Evolutionary conservation across 129 eudicot genomes (phyloP).

Genomic region (Daucus carota): DH1_v3.0 NC_030384.2:40078001-40078500

Average conservation of each 20-base stretch:
- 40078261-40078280: not conserved
- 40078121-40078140: constrained; percentile 24
- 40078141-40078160: constrained; percentile 18
- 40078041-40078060: no score
- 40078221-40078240: constrained; percentile 8
- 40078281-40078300: not conserved
- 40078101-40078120: constrained; percentile 22
- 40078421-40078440: no score
- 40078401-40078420: no score
- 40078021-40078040: no score
- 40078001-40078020: no score
- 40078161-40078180: constrained; percentile 24
- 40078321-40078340: not conserved
- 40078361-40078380: not conserved
- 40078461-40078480: no score
- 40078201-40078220: constrained; percentile 13
- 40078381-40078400: no score
- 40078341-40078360: no score
- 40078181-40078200: no score
- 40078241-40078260: no score
- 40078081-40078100: constrained; percentile 19
- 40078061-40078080: constrained; percentile 47
- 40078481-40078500: no score
- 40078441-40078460: no score
- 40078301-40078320: not conserved